phyloP scores from a whole-genome alignment of 1,139 yeast genomes.

The Diutina rugosa region DNA sequence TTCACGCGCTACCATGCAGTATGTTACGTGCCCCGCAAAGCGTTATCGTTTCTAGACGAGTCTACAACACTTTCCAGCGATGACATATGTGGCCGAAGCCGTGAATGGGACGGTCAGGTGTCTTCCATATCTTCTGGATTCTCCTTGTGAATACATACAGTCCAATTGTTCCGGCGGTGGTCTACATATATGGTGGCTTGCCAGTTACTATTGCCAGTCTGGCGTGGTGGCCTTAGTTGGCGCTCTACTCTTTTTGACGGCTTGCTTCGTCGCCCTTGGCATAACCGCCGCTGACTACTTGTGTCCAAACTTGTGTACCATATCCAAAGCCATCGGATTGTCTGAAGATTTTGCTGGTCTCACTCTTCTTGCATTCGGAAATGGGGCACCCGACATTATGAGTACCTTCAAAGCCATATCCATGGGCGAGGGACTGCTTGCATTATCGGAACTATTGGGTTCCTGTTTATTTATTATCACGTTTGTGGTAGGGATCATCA shows the following conservation, averaged over 20 bases:
- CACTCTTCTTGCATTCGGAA: constrained; percentile 81
- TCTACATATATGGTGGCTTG: background rate
- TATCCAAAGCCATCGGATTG: constrained; percentile 46
- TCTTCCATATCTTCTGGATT: background rate
- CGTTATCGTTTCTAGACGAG: background rate
- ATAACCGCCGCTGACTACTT: constrained; percentile 64
- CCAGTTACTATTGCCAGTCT: background rate
- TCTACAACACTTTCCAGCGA: background rate
- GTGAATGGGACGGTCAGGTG: background rate
- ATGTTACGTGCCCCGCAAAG: background rate
- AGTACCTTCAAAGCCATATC: constrained; percentile 75
- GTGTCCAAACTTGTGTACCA: constrained; percentile 58
- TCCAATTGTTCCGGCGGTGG: background rate
- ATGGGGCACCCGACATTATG: constrained; percentile 84
- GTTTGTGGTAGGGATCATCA: constrained; percentile 66
- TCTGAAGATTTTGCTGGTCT: constrained; percentile 79
- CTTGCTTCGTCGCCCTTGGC: constrained; percentile 52
- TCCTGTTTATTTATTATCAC: constrained; percentile 72
- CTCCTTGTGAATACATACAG: background rate
- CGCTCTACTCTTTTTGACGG: background rate
- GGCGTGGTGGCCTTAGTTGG: background rate
- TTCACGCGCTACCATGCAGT: background rate
- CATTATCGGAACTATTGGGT: constrained; percentile 80
- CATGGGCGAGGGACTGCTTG: constrained; percentile 56
- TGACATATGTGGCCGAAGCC: background rate